Evolutionary conservation across 2,329 filamentous ascomycete genomes (phyloP).

Genomic region (Pseudophaeomoniella oleicola): DNA sequence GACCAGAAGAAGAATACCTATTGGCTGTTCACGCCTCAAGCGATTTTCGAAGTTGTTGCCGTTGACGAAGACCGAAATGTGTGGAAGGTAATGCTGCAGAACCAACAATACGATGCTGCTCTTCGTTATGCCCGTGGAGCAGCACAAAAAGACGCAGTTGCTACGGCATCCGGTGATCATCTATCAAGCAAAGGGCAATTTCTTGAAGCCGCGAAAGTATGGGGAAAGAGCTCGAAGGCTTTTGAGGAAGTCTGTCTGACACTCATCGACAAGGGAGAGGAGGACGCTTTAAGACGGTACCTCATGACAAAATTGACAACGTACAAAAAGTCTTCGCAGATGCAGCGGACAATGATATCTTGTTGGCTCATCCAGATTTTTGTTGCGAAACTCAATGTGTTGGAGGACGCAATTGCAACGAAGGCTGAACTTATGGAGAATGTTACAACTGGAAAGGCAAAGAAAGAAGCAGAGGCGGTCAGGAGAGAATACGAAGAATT

Average conservation of each 20-base stretch:
- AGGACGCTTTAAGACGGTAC: constrained; percentile 83
- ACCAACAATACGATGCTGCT: constrained; percentile 77
- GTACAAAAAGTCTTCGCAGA: constrained; percentile 67
- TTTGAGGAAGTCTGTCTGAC: constrained; percentile 91
- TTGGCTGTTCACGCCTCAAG: constrained; percentile 83
- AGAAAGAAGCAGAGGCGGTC: constrained; percentile 55
- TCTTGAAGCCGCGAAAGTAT: constrained; percentile 73
- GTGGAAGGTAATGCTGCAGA: constrained; percentile 83
- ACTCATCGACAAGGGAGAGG: constrained; percentile 79
- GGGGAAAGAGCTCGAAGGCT: constrained; percentile 88
- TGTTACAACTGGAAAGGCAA: constrained; percentile 54
- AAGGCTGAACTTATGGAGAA: constrained; percentile 67
- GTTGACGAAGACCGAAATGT: constrained; percentile 83
- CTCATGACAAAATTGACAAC: constrained; percentile 68
- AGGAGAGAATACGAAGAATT: constrained; percentile 80
- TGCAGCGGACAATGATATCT: constrained; percentile 92
- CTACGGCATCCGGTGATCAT: constrained; percentile 81
- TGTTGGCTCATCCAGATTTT: constrained; percentile 93
- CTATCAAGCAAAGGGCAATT: constrained; percentile 70
- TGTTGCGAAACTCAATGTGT: constrained; percentile 89
- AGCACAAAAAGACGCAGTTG: constrained; percentile 76
- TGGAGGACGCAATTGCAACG: constrained; percentile 88
- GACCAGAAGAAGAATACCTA: constrained; percentile 93
- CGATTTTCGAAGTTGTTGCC: constrained; percentile 88
- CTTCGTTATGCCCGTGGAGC: constrained; percentile 69